A percentile compares a stretch with the other conserved stretches of the same genome.
Evolutionary conservation across 2,329 filamentous ascomycete species (phyloP).

Genomic region (Phaeoacremonium minimum): DNA sequence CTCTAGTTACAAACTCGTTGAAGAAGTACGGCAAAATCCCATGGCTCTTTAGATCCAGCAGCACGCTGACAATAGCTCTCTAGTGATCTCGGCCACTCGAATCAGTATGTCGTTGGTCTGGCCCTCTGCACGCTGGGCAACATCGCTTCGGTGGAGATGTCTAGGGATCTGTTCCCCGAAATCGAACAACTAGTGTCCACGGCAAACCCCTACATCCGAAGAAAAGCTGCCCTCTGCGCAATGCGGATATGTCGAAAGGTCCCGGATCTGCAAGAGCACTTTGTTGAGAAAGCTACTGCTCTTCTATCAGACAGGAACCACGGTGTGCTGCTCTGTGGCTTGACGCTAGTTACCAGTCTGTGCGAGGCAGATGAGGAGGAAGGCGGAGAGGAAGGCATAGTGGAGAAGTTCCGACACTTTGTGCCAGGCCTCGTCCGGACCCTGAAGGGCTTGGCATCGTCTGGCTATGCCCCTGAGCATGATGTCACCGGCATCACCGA

Average conservation of each 20-base stretch:
- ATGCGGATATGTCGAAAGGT: constrained; percentile 99
- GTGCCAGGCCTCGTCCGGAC: constrained; percentile 85
- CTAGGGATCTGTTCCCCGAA: constrained; percentile 91
- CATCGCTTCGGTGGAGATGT: constrained; percentile 98
- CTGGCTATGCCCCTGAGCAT: constrained; percentile 95
- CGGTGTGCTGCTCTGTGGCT: constrained; percentile 85
- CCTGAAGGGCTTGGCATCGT: constrained; percentile 86
- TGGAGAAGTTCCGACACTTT: constrained; percentile 85
- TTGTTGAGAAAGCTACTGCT: constrained; percentile 86
- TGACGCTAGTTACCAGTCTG: constrained; percentile 86
- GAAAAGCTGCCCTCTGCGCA: constrained; percentile 96
- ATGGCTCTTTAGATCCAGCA: too few species aligned
- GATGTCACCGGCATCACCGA: constrained; percentile 98
- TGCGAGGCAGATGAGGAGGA: constrained; percentile 95
- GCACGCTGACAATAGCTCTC: constrained; percentile 26
- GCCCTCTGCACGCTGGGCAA: constrained; percentile 95
- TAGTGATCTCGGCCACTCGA: constrained; percentile 93
- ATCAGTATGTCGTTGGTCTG: constrained; percentile 96
- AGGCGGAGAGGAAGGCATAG: constrained; percentile 81
- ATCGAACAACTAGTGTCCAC: constrained; percentile 89
- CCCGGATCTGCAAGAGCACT: constrained; percentile 94
- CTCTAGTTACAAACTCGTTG: constrained; percentile 93
- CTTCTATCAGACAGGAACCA: constrained; percentile 92
- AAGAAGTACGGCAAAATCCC: constrained; percentile 89
- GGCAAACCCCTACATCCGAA: constrained; percentile 94